A percentile compares a stretch with the other conserved stretches of the same genome.
These are phyloP conservation scores for Irpex lacteus DNA, from an alignment of 1,284 basidiomycete species.

Conservation along the genomic window DNA sequence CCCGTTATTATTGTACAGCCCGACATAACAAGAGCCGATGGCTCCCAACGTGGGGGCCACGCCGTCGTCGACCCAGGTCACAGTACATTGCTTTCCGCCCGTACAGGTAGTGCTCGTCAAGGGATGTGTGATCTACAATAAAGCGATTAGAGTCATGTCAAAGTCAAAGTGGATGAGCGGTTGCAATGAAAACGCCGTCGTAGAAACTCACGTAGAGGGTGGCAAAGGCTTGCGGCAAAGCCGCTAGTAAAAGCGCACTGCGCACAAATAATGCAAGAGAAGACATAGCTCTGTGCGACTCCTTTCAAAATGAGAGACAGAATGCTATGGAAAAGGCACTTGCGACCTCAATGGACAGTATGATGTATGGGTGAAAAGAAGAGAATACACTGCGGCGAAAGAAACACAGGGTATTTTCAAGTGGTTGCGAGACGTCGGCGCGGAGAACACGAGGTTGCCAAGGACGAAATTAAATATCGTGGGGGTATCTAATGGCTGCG, in stretches of 20 bases:
- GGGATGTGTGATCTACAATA: conserved; percentile 49
- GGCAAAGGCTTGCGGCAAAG: not conserved
- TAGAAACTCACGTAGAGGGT: not conserved
- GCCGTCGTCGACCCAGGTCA: conserved; percentile 65
- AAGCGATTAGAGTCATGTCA: not conserved
- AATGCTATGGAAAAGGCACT: not conserved
- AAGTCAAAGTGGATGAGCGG: not conserved
- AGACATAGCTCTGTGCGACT: not conserved
- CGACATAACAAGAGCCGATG: conserved; percentile 50
- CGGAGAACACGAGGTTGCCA: not conserved
- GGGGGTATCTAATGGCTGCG: not conserved
- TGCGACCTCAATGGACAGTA: not conserved
- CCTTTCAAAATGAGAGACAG: not conserved
- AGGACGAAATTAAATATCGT: not conserved
- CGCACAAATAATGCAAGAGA: not conserved
- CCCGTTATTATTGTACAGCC: conserved; percentile 50
- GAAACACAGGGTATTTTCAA: not conserved
- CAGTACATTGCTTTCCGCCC: conserved; percentile 48
- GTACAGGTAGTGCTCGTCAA: conserved; percentile 38
- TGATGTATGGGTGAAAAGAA: not conserved
- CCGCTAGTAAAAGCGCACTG: not conserved
- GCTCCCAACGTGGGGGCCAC: conserved; percentile 41
- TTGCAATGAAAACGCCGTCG: not conserved
- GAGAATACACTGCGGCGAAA: not conserved
- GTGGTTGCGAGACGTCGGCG: not conserved